A percentile compares a stretch with the other conserved stretches of the same genome.
Conservation (phyloP, 805 yeast genomes). For the Lipomyces kockii region DNA sequence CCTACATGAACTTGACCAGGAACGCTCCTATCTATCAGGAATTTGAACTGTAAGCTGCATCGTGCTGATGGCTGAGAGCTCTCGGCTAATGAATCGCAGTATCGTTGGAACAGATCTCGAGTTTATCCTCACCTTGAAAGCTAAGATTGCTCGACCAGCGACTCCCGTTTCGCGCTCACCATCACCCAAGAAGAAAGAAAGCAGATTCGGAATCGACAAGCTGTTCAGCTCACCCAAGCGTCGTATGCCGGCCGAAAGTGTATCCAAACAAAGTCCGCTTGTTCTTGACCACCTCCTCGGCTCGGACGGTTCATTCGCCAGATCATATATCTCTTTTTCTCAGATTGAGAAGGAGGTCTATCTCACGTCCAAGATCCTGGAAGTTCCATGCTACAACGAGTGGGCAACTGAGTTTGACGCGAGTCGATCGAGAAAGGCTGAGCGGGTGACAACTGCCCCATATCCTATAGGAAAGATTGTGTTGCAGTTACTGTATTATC, state of each 20-base stretch:
- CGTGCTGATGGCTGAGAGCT: background rate
- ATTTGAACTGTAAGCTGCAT: slow-evolving; percentile 57
- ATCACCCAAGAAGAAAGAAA: slow-evolving; percentile 28
- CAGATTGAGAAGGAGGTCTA: slow-evolving; percentile 61
- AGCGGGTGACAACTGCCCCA: slow-evolving; percentile 51
- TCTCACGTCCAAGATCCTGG: slow-evolving; percentile 57
- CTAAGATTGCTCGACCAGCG: slow-evolving; percentile 54
- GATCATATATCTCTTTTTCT: slow-evolving; percentile 68
- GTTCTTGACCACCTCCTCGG: slow-evolving; percentile 69
- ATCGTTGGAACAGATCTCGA: slow-evolving; percentile 60
- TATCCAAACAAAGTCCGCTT: background rate
- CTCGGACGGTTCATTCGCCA: slow-evolving; percentile 85
- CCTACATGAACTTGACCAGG: slow-evolving; percentile 48
- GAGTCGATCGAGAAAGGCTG: slow-evolving; percentile 22
- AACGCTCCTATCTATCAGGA: slow-evolving; percentile 62
- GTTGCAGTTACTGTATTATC: slow-evolving; percentile 69
- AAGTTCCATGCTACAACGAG: slow-evolving; percentile 73
- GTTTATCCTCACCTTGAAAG: slow-evolving; percentile 68
- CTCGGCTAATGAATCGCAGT: slow-evolving; percentile 2
- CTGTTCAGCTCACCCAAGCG: slow-evolving; percentile 29
- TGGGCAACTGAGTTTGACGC: slow-evolving; percentile 59
- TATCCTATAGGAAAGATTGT: slow-evolving; percentile 68
- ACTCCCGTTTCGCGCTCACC: slow-evolving; percentile 29
- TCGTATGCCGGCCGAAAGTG: slow-evolving; percentile 52
- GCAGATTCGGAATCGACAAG: slow-evolving; percentile 26